Conservation (phyloP, 2,329 filamentous ascomycete species). For the Stemphylium vesicarium region DNA sequence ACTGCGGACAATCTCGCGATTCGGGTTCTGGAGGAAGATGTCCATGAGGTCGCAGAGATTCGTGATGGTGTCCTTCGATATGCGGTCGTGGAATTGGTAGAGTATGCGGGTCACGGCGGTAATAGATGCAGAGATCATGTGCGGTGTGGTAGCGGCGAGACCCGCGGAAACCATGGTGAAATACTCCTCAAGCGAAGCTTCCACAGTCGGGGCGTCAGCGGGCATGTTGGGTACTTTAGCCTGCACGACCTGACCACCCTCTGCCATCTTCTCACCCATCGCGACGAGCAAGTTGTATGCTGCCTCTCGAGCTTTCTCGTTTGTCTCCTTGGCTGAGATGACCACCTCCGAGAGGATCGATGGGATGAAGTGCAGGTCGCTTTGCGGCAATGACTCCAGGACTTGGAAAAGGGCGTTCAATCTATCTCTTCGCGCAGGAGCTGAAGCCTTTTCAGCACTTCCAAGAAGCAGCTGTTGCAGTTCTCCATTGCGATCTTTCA, state of each 20-base stretch:
- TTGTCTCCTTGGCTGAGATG: conserved; percentile 95
- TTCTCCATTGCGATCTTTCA: conserved; percentile 76
- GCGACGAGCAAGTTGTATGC: conserved; percentile 90
- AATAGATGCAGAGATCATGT: conserved; percentile 98
- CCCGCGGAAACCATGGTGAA: conserved; percentile 98
- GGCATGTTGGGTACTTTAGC: conserved; percentile 88
- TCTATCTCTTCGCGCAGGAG: conserved; percentile 84
- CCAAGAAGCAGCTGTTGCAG: conserved; percentile 81
- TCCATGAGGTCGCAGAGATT: conserved; percentile 95
- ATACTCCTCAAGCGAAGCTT: conserved; percentile 89
- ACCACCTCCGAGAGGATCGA: conserved; percentile 92
- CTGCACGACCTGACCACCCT: conserved; percentile 79
- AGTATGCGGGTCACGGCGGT: conserved; percentile 92
- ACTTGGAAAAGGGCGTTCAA: conserved; percentile 82
- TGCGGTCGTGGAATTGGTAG: conserved; percentile 80
- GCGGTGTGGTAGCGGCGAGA: conserved; percentile 87
- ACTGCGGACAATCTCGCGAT: conserved; percentile 93
- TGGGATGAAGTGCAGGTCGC: conserved; percentile 90
- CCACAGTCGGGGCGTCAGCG: conserved; percentile 74
- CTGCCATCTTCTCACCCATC: conserved; percentile 83
- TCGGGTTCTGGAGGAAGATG: conserved; percentile 94
- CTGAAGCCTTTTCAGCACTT: conserved; percentile 82
- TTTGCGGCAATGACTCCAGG: conserved; percentile 76
- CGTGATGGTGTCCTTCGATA: conserved; percentile 72
- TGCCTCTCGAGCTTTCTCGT: conserved; percentile 87